phyloP scores from a whole-genome alignment of 2,329 filamentous ascomycete genomes.

The Nemania sp. region DNA sequence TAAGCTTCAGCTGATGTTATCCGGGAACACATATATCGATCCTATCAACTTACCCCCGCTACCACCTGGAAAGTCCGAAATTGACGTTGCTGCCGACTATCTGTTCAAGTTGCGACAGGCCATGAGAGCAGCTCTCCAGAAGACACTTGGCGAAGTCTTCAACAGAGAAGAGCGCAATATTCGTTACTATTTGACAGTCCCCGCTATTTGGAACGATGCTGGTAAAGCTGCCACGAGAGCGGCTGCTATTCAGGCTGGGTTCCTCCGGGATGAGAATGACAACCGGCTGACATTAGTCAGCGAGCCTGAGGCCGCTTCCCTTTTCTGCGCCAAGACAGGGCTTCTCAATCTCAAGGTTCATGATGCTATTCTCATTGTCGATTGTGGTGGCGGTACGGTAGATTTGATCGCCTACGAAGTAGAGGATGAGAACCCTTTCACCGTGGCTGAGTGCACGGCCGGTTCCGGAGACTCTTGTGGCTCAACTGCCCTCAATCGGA shows the following conservation, averaged over 20 bases:
- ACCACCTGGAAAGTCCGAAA: slow-evolving; percentile 96
- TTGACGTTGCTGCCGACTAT: slow-evolving; percentile 98
- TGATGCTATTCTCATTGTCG: slow-evolving; percentile 96
- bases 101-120: slow-evolving; percentile 97
- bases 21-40: slow-evolving; percentile 98
- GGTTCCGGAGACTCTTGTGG: slow-evolving; percentile 97
- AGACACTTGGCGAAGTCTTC: slow-evolving; percentile 96
- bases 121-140: slow-evolving; percentile 93
- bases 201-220: slow-evolving; percentile 98
- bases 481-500: slow-evolving; percentile 96
- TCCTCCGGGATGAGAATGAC: slow-evolving; percentile 95
- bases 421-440: slow-evolving; percentile 96
- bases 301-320: slow-evolving; percentile 93
- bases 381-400: slow-evolving; percentile 97
- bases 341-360: slow-evolving; percentile 96
- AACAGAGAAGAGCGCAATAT: slow-evolving; percentile 98
- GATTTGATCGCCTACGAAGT: slow-evolving; percentile 99
- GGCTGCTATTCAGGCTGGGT: slow-evolving; percentile 94
- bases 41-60: slow-evolving; percentile 98
- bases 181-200: slow-evolving; percentile 96
- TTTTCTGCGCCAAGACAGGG: slow-evolving; percentile 97
- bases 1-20: slow-evolving; percentile 98
- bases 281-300: slow-evolving; percentile 93
- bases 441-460: slow-evolving; percentile 94
- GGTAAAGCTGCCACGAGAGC: slow-evolving; percentile 96